A percentile compares a stretch with the other conserved stretches of the same genome.
Evolutionary conservation across 2,329 filamentous ascomycete genomes (phyloP).

Genomic region (Sporothrix pseudoabietina): DNA sequence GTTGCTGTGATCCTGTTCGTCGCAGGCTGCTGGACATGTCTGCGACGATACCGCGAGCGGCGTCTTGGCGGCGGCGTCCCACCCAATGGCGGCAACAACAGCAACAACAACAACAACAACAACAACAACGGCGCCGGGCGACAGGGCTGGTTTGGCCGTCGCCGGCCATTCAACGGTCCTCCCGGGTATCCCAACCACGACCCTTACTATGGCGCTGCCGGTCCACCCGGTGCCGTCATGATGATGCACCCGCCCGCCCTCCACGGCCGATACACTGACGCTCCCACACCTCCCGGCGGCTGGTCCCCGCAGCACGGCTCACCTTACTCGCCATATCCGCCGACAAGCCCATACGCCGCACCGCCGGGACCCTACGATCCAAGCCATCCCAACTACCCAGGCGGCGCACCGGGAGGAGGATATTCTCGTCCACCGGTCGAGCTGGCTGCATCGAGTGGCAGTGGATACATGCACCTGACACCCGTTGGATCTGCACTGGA

Average conservation of each 20-base stretch:
- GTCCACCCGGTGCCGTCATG: slow-evolving; percentile 5
- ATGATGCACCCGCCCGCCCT: slow-evolving; percentile 23
- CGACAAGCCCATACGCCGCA: slow-evolving; percentile 15
- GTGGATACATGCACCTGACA: slow-evolving; percentile 23
- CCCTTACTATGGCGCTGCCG: slow-evolving; percentile 5
- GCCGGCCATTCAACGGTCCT: neutral
- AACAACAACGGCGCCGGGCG: neutral
- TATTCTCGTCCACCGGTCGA: neutral
- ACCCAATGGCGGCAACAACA: neutral
- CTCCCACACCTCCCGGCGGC: slow-evolving; percentile 14
- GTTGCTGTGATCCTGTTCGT: slow-evolving; percentile 39
- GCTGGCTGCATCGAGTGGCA: slow-evolving; percentile 26
- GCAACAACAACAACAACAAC: no score
- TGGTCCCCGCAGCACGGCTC: slow-evolving; percentile 27
- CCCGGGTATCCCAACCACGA: neutral
- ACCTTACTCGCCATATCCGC: slow-evolving; percentile 22
- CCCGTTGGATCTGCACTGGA: slow-evolving; percentile 1
- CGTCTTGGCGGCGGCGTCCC: neutral
- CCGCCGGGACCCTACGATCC: neutral
- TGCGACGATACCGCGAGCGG: slow-evolving; percentile 25
- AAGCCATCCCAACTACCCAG: neutral
- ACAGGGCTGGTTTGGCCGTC: neutral
- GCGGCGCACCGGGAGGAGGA: neutral
- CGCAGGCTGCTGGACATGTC: slow-evolving; percentile 27
- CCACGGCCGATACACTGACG: slow-evolving; percentile 25